Evolutionary conservation across 257 asterid genomes (phyloP).

Genomic region (Fraxinus excelsior): DNA sequence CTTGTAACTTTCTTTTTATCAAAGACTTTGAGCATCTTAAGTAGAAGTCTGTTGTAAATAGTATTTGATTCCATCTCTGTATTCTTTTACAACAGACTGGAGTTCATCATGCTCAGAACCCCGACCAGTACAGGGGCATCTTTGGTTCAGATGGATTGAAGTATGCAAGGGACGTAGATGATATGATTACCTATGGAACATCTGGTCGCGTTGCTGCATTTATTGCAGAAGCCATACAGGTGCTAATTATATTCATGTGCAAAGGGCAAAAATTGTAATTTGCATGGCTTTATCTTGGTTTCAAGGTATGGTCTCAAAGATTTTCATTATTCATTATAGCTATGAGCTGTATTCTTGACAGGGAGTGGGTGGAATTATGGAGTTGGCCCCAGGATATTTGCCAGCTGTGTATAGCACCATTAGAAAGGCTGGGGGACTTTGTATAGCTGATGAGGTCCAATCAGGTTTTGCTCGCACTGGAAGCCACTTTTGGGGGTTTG

Average conservation of each 20-base stretch:
- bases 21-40: background rate
- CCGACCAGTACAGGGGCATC: constrained; percentile 88
- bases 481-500: constrained; percentile 93
- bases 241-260: constrained; percentile 20
- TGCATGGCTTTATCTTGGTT: background rate
- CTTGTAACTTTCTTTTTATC: constrained; percentile 4
- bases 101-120: constrained; percentile 86
- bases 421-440: constrained; percentile 88
- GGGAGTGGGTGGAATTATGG: constrained; percentile 98
- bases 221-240: constrained; percentile 93
- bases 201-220: constrained; percentile 83
- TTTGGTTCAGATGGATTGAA: constrained; percentile 84
- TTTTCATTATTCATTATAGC: constrained; percentile 13
- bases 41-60: background rate
- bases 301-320: background rate
- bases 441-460: constrained; percentile 96
- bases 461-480: constrained; percentile 94
- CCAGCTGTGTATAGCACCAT: constrained; percentile 71
- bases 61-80: constrained; percentile 4
- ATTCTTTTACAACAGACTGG: constrained; percentile 58
- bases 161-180: constrained; percentile 89
- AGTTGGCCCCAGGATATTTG: constrained; percentile 95
- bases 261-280: background rate
- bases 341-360: constrained; percentile 28
- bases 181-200: constrained; percentile 83